Percentiles rank a stretch among this genome's conserved stretches.
phyloP scores from a whole-genome alignment of 2,329 filamentous ascomycete species.

The Claviceps purpurea region DNA sequence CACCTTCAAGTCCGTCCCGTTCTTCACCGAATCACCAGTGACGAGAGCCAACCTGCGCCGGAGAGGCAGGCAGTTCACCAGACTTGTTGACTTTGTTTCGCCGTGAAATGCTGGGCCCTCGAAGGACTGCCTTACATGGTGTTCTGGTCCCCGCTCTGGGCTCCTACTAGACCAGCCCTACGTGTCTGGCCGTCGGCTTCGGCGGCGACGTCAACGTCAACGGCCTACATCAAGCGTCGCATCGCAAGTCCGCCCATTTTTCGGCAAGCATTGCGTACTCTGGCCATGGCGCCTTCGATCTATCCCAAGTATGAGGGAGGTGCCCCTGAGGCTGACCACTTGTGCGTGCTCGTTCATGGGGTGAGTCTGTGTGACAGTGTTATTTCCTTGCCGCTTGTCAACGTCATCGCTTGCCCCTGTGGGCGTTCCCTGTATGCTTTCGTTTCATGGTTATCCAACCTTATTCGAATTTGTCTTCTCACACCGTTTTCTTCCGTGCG shows the following conservation, averaged over 20 bases:
- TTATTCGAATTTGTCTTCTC: not conserved
- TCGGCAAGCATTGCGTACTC: conserved; percentile 1
- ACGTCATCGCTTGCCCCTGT: not conserved
- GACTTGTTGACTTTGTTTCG: not conserved
- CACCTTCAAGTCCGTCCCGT: not conserved
- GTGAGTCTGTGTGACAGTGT: conserved; percentile 29
- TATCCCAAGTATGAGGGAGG: conserved; percentile 31
- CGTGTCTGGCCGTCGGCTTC: conserved; percentile 1
- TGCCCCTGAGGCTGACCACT: conserved; percentile 47
- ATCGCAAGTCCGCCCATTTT: conserved; percentile 3
- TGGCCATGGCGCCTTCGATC: conserved; percentile 6
- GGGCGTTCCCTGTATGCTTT: not conserved
- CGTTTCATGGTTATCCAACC: not conserved
- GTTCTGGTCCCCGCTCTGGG: conserved; percentile 6
- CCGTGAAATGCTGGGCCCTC: conserved; percentile 3
- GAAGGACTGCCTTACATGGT: conserved; percentile 6
- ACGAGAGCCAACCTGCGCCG: not conserved
- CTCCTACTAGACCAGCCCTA: conserved; percentile 6
- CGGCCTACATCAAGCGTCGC: conserved; percentile 3
- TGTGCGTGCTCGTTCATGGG: conserved; percentile 67
- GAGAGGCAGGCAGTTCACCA: not conserved
- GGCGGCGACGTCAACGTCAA: conserved; percentile 9
- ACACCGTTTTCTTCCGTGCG: not conserved
- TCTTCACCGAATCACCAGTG: not conserved
- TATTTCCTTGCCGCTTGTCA: not conserved